These are phyloP conservation scores for Calonectria pteridis DNA, from an alignment of 2,329 filamentous ascomycete species.

Conservation along the genomic window DNA sequence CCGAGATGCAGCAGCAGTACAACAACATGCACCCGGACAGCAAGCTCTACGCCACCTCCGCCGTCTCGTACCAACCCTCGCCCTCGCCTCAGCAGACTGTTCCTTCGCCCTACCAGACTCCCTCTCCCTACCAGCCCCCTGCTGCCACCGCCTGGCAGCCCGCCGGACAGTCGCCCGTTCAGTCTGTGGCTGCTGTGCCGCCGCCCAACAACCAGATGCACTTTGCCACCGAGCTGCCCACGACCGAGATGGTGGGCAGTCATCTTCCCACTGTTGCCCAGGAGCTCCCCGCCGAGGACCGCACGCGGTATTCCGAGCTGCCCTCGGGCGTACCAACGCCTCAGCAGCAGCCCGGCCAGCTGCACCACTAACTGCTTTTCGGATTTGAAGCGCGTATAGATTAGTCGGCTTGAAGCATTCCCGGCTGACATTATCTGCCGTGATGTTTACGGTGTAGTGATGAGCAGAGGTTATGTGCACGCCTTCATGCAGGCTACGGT, in stretches of 20 bases:
- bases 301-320: neutral
- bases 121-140: neutral
- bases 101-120: neutral
- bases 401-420: neutral
- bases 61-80: neutral
- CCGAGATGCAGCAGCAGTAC: slow-evolving; percentile 1
- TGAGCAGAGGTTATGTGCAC: neutral
- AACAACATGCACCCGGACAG: neutral
- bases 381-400: neutral
- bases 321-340: neutral
- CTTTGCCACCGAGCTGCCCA: neutral
- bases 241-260: neutral
- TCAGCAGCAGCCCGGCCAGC: neutral
- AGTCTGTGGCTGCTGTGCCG: neutral
- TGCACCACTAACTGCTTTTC: neutral
- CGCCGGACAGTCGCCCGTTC: neutral
- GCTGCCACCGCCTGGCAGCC: neutral
- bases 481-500: neutral
- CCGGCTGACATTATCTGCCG: neutral
- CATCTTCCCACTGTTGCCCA: neutral
- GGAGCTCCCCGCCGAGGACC: neutral
- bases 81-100: neutral
- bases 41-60: neutral
- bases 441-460: neutral
- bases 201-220: neutral